Evolutionary conservation across 805 yeast species (phyloP).

Genomic region (Brettanomyces sp.): DNA sequence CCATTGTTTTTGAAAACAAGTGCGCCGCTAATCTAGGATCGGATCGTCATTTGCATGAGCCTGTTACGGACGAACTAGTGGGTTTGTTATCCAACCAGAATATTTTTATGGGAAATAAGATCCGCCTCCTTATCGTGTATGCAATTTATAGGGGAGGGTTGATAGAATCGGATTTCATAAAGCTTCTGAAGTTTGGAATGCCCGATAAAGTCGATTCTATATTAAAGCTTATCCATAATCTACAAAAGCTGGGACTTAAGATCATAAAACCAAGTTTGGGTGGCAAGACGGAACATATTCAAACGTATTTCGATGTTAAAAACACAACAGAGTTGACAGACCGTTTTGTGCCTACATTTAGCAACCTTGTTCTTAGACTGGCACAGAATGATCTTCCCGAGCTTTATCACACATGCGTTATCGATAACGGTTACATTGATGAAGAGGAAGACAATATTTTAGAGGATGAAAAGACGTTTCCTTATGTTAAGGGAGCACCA

Average conservation of each 20-base stretch:
- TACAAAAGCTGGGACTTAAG: conserved; percentile 31
- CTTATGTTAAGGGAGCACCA: conserved; percentile 30
- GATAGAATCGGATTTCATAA: conserved; percentile 59
- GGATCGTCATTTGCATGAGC: conserved; percentile 45
- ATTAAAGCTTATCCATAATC: conserved; percentile 46
- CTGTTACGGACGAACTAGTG: conserved; percentile 47
- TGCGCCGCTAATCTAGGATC: conserved; percentile 69
- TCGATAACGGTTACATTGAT: conserved; percentile 5
- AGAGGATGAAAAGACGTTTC: conserved; percentile 44
- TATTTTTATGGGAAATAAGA: conserved; percentile 42
- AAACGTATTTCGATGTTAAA: conserved; percentile 43
- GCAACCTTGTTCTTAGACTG: conserved; percentile 18
- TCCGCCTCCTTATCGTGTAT: conserved; percentile 67
- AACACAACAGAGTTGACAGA: conserved; percentile 17
- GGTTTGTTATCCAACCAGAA: conserved; percentile 39
- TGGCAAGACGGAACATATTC: conserved; percentile 37
- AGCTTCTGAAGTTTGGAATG: conserved; percentile 49
- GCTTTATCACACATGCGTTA: conserved; percentile 11
- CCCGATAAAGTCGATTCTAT: conserved; percentile 26
- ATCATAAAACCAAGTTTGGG: conserved; percentile 29
- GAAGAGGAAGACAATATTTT: conserved; percentile 8
- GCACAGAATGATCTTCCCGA: conserved; percentile 21
- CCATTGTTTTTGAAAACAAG: conserved; percentile 81
- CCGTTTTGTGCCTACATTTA: conserved; percentile 18
- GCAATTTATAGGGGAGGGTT: conserved; percentile 78